Base-by-base conservation (phyloP, 2,329 filamentous ascomycete genomes). In the Arthrobotrys sphaeroides region DNA sequence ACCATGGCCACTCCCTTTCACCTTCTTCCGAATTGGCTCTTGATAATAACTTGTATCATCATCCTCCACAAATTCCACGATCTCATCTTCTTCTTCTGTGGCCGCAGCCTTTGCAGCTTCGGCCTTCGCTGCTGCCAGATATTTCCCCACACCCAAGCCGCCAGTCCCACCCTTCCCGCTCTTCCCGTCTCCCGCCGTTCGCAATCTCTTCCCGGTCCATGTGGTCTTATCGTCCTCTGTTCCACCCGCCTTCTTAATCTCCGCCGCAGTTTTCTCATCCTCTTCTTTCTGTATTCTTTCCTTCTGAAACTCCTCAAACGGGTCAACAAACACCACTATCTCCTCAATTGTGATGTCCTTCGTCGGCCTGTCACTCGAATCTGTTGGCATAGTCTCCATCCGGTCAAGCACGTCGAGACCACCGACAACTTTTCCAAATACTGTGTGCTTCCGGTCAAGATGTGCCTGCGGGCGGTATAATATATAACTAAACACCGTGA, bases 151-250 rank as follows among this genome's bases (percentile, higher is more conserved):
- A 2, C 85, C 85, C n/a, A 78, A 77, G 0, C 79, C 82, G 5
- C 80, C 83, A 22, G 43, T 51, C 10, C 89, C 88, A 3, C 83
- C 83, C 5, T 83, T 84, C 9, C 82, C 82, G 12, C 83, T 83
- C 12, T 81, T 82, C 26, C 82, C 81, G 0, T 86, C 86, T 0
- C 88, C 84, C 18, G 55, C 70, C 1, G 85, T 86, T 24, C 93
- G 86, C 57, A 99, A 88, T 42, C 94, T 86, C 84, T 98, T 99
- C 2, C 95, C 95, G 2, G 95, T 98, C 95, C 95, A 99, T 2
- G 95, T 99, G 1, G 92, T 90, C 81, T 88, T 89, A 80, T 98
- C 93, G 80, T 97, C 94, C 64, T 96, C 94, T 1, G 89, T 91
- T 1, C 91, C 91, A 26, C 91, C 92, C 64, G 85, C 84, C 68